A percentile compares a stretch with the other conserved stretches of the same genome.
Conservation (phyloP, 495 filamentous ascomycete genomes). For the Daldinia concentrica region DNA sequence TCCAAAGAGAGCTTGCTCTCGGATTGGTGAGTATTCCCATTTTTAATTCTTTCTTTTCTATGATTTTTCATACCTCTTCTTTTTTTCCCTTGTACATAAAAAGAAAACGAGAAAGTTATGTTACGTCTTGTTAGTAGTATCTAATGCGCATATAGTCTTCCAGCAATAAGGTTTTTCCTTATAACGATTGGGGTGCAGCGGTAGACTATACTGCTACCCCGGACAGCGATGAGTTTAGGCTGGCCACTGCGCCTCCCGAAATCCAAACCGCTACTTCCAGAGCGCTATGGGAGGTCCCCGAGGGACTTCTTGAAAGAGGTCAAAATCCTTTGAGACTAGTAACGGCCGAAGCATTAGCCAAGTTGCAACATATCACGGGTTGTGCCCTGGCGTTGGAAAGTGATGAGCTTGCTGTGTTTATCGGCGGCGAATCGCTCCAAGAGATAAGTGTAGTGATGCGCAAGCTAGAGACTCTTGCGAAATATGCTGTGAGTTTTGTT, state of each 20-base stretch:
- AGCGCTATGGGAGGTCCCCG: slow-evolving; percentile 31
- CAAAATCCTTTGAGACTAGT: slow-evolving; percentile 30
- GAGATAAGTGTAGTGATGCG: slow-evolving; percentile 30
- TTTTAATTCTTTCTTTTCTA: not conserved
- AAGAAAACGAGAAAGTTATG: not conserved
- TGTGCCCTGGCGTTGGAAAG: slow-evolving; percentile 40
- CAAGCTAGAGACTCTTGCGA: slow-evolving; percentile 52
- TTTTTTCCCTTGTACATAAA: too few species aligned
- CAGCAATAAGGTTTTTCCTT: slow-evolving; percentile 1
- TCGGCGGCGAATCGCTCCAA: slow-evolving; percentile 41
- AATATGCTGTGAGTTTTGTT: slow-evolving; percentile 46
- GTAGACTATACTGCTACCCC: not conserved
- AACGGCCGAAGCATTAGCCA: slow-evolving; percentile 15
- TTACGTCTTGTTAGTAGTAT: not conserved
- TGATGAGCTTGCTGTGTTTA: slow-evolving; percentile 45
- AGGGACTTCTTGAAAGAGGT: slow-evolving; percentile 7
- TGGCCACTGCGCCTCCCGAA: slow-evolving; percentile 23
- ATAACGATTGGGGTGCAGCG: not conserved
- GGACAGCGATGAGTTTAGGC: not conserved
- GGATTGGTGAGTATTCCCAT: slow-evolving; percentile 36
- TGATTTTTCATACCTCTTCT: not conserved
- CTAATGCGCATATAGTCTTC: slow-evolving; percentile 18
- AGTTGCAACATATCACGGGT: slow-evolving; percentile 41
- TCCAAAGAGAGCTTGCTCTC: slow-evolving; percentile 19
- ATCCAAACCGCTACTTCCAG: slow-evolving; percentile 10